Evolutionary conservation across 1,284 basidiomycete genomes (phyloP), one percentile per base, ranked within the genome.

Genomic region (Schizophyllum commune): DNA sequence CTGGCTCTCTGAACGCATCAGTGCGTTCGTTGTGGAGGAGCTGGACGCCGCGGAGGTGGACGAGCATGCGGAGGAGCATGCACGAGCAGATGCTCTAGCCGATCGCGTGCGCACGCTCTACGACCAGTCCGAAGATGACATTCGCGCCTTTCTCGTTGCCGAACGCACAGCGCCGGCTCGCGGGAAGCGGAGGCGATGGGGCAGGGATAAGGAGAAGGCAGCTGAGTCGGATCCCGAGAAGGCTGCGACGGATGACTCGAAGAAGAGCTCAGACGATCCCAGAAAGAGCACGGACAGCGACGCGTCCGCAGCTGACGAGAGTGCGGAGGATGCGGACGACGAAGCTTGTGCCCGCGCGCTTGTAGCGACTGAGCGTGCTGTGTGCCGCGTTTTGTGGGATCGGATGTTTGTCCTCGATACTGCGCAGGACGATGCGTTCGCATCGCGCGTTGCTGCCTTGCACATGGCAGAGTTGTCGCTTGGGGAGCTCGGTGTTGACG

Each of bases 401-500:
- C 73, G 82, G 27, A 62, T 27, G 58, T 20, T 55, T 19, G 39
- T 55, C 15, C 8, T 62, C 9, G 55, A 79, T 77, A 60, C 59
- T 79, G 22, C 85, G 1, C 93, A 95, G 68, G 94, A 98, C 68
- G 92, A 93, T 68, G 89, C 92, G 0, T 77, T 98, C 3, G 85
- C 93, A 0, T 92, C 88, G 66, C 85, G 94, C 4, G 88, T 98
- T 21, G 92, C 92, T 9, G 95, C 94, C 0, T 79, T 98, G 54
- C 95, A 96, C 68, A 84, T 94, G 78, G 78, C 97, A 0, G 95
- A 97, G 69, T 77, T 98, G 0, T 83, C 85, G 1, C 77, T 98
- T 19, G 87, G 89, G 52, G 94, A 97, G 72, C 83, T 98, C 0
- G 96, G 95, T 5, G 81, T 98, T 4, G 75, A 91, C 69, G 74